Base-by-base conservation (phyloP, 106 monocot genomes). In the Dioscorea zingiberensis region DNA sequence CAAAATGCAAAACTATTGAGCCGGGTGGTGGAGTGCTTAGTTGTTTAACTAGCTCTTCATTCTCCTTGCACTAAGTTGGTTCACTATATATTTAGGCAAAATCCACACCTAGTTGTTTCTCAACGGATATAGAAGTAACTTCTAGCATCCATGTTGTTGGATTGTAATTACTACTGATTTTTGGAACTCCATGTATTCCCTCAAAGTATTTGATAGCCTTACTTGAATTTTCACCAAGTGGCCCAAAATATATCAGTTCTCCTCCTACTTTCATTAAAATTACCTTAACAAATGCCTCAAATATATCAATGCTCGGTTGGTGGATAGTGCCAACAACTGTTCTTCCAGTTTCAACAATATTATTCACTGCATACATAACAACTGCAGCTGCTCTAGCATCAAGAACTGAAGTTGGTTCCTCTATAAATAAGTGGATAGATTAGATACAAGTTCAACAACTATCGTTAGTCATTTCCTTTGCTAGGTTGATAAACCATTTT, bases 221-320 rank as follows among this genome's bases (percentile, higher is more conserved):
- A 55, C 68, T 75, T 18, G 89, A 89, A 54, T 89, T 74, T 27
- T 64, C 72, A 64, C 89, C 89, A 24, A 85, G 53, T 27, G 76
- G 69, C 26, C 89, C 89, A 47, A 79, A 60, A 27, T 89, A 89
- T 48, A 89, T 89, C 48, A 85, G 58, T 61, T 67, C 69, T 46
- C 89, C 89, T 30, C 85, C 90, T 15, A 74, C 77, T 80, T 90
- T 90, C 77, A 90, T 85, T 48, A 90, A 62, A 26, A 85, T 62
- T 82, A 85, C 89, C 89, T 89, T 85, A 61, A 85, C 89, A 72
- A 89, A 85, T 62, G 84, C 71, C 62, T 89, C 85, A 67, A 89
- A 85, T 51, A 88, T 78, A 54, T 84, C 78, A 55, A 88, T 88
- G 46, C 84, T 88, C n/a, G 88, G 88, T n/a, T n/a, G n/a, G n/a